Base-by-base conservation (phyloP, 345 rosid species). In the Lepidium didymum region DNA sequence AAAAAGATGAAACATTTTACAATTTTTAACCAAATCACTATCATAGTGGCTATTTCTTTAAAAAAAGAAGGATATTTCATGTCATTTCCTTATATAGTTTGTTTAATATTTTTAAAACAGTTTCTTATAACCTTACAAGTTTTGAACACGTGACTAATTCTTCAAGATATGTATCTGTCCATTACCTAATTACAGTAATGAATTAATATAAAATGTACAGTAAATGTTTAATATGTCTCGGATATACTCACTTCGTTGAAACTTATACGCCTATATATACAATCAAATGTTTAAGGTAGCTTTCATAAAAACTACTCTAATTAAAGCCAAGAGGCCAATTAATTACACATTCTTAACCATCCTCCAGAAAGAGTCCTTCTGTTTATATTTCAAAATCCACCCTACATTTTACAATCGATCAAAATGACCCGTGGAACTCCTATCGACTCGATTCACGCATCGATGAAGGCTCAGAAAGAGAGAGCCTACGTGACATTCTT, bases 401-500 rank as follows among this genome's bases (percentile, higher is more conserved):
- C 19, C 29, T 27, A 1, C 0, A 10, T 2, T 61, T 44, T 44
- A 12, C 2, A 4, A 15, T 44, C 6, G 40, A 7, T 16, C 53
- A 13, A 56, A 45, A 75, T 65, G 87, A 75, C 86, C n/a, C 83
- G 85, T 0, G 72, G 31, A 64, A 69, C 68, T 12, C 63, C 80
- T 0, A 70, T 62, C 4, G 72, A 79, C 7, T 73, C 42, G 7
- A 47, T 78, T 42, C 33, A 64, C 0, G 33, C 58, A 18, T 9
- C 72, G 3, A 79, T 70, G 35, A 65, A 74, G 66, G 73, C 73
- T 8, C 40, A 10, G 44, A 36, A 5, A 57, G 64, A 63, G 36
- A 77, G 79, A 37, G 89, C 84, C 14, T 87, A 65, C 16, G 83
- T 84, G 10, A 83, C 96, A 0, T 88, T 89, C 67, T 59, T 89